A percentile compares a stretch with the other conserved stretches of the same genome.
phyloP scores from a whole-genome alignment of 2,329 filamentous ascomycete genomes.

The Trichoderma koningiopsis region DNA sequence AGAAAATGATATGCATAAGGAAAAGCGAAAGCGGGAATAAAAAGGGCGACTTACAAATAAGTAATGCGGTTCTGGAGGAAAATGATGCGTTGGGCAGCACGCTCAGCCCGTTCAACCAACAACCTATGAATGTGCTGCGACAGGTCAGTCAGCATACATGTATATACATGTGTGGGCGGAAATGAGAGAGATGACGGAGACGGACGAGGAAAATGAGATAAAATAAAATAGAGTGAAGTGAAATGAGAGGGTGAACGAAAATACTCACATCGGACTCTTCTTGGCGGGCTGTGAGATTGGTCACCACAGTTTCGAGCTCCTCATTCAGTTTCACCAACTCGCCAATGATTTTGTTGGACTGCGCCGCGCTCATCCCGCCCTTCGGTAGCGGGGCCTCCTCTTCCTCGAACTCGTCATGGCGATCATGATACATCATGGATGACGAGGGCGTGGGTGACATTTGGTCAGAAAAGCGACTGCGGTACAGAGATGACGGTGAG shows the following conservation, averaged over 20 bases:
- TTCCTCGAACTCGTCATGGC: constrained; percentile 33
- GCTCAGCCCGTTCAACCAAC: constrained; percentile 60
- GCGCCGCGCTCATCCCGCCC: constrained; percentile 38
- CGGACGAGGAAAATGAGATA: neutral
- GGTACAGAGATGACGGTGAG: constrained; percentile 42
- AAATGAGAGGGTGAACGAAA: neutral
- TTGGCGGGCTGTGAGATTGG: constrained; percentile 55
- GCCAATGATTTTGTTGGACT: constrained; percentile 43
- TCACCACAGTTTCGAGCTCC: constrained; percentile 53
- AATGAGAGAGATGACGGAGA: neutral
- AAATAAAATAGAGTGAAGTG: neutral
- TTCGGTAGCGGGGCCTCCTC: constrained; percentile 34
- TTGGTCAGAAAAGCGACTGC: constrained; percentile 44
- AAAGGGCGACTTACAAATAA: constrained; percentile 52
- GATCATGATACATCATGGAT: constrained; percentile 34
- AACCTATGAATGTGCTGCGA: constrained; percentile 63
- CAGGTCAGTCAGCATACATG: neutral
- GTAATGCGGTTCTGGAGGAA: constrained; percentile 61
- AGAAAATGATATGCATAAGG: constrained; percentile 19
- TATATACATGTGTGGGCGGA: neutral
- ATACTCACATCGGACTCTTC: constrained; percentile 60
- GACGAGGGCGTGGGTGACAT: constrained; percentile 39
- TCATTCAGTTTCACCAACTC: constrained; percentile 49
- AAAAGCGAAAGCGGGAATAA: neutral
- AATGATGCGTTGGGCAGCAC: constrained; percentile 59